Conservation (phyloP, 306 rosid species). For the Quercus parvula region DNA sequence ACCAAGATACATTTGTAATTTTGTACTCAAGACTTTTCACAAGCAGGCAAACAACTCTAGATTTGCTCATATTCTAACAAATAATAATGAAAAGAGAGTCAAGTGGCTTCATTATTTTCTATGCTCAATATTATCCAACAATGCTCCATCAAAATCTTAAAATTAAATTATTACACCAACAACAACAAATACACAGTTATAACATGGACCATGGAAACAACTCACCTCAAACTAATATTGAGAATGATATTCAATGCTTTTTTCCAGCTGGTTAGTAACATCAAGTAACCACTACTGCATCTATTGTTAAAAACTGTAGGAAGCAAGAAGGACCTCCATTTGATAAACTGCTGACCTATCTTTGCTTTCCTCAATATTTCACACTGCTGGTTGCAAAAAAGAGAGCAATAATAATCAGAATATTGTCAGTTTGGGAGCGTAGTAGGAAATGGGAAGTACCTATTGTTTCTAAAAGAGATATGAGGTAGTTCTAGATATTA, state of each 20-base stretch:
- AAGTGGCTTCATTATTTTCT: not conserved
- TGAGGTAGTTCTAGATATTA: too few relatives aligned
- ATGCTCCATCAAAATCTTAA: too few relatives aligned
- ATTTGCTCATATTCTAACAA: not conserved
- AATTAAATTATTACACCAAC: not conserved
- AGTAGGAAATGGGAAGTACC: not conserved
- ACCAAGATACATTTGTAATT: not conserved
- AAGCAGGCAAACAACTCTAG: not conserved
- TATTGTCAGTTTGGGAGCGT: not conserved
- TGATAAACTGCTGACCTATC: not conserved
- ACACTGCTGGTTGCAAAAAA: not conserved
- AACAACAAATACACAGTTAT: not conserved
- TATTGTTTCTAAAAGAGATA: too few relatives aligned
- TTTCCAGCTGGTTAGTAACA: not conserved
- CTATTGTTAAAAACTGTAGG: not conserved
- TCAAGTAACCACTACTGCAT: not conserved
- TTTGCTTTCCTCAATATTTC: not conserved
- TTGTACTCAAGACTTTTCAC: not conserved
- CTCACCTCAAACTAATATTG: not conserved
- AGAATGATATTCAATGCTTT: not conserved
- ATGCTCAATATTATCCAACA: too few relatives aligned
- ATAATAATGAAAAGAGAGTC: not conserved
- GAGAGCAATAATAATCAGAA: not conserved
- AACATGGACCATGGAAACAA: not conserved
- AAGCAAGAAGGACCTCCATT: not conserved